A percentile compares a stretch with the other conserved stretches of the same genome.
Conservation (phyloP, 2,329 filamentous ascomycete genomes). For the Cordyceps fumosorosea region DNA sequence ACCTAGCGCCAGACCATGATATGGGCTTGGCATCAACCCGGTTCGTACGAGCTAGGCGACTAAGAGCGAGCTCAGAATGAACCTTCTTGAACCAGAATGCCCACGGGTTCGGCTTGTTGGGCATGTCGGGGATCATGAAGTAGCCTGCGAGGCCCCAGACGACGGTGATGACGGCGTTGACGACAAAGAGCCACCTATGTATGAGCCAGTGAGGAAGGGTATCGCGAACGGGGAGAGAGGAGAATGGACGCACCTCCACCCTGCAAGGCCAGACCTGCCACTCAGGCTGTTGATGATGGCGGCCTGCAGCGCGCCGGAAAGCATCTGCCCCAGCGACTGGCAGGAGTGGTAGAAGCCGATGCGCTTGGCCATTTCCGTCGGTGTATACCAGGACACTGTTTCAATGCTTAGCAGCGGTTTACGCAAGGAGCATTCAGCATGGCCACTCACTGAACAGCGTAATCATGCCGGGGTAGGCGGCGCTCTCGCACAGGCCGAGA, state of each 20-base stretch:
- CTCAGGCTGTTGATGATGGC: slow-evolving; percentile 34
- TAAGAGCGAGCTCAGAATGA: slow-evolving; percentile 23
- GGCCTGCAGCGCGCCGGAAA: slow-evolving; percentile 37
- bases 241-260: slow-evolving; percentile 32
- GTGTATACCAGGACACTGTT: slow-evolving; percentile 33
- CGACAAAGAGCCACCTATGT: slow-evolving; percentile 37
- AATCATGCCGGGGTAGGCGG: slow-evolving; percentile 30
- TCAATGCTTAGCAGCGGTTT: not conserved
- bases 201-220: not conserved
- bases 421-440: no score
- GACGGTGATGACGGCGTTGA: slow-evolving; percentile 33
- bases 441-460: slow-evolving; percentile 26
- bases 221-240: no score
- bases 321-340: slow-evolving; percentile 34
- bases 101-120: slow-evolving; percentile 22
- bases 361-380: slow-evolving; percentile 32
- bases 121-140: slow-evolving; percentile 29
- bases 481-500: slow-evolving; percentile 30
- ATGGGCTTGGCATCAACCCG: slow-evolving; percentile 20
- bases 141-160: slow-evolving; percentile 27
- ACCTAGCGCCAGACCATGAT: slow-evolving; percentile 20
- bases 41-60: slow-evolving; percentile 21
- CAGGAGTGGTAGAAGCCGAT: slow-evolving; percentile 37
- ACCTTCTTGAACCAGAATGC: slow-evolving; percentile 24
- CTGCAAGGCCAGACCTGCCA: slow-evolving; percentile 29